These are phyloP conservation scores for Phytopythium aichiense DNA, from an alignment of 352 stramenopile genomes.

Conservation along the genomic window DNA sequence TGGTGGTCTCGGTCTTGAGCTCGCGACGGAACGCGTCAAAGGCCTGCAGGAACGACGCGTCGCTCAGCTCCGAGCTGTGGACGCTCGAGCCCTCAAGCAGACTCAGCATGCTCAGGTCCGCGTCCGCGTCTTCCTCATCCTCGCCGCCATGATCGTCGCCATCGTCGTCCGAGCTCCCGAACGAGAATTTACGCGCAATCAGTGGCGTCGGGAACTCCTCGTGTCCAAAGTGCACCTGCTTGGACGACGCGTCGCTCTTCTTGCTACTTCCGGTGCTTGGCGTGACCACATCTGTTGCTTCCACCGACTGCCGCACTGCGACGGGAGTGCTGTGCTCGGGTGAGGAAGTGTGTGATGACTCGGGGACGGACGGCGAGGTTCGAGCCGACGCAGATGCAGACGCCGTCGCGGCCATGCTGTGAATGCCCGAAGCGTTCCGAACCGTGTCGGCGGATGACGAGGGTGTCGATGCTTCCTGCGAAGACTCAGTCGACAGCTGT, in stretches of 20 bases:
- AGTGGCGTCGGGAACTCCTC: constrained; percentile 53
- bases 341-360: neutral
- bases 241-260: constrained; percentile 32
- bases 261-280: constrained; percentile 49
- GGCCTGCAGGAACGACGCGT: constrained; percentile 45
- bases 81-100: constrained; percentile 53
- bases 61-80: constrained; percentile 47
- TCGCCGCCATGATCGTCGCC: constrained; percentile 12
- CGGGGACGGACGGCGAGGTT: constrained; percentile 1
- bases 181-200: constrained; percentile 56
- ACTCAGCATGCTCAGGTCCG: constrained; percentile 33
- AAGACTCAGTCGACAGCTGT: neutral
- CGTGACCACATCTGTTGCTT: constrained; percentile 13
- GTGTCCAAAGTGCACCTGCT: constrained; percentile 52
- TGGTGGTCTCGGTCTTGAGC: constrained; percentile 12
- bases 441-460: constrained; percentile 5
- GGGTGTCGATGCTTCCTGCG: constrained; percentile 3
- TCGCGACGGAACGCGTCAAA: constrained; percentile 45
- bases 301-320: neutral
- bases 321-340: neutral
- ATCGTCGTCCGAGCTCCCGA: constrained; percentile 55
- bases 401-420: constrained; percentile 1
- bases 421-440: constrained; percentile 1
- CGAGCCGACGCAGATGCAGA: constrained; percentile 1
- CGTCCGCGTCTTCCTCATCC: constrained; percentile 12